Conservation (phyloP, 768 basidiomycete genomes). For the Leccinellum rugosiceps region DNA sequence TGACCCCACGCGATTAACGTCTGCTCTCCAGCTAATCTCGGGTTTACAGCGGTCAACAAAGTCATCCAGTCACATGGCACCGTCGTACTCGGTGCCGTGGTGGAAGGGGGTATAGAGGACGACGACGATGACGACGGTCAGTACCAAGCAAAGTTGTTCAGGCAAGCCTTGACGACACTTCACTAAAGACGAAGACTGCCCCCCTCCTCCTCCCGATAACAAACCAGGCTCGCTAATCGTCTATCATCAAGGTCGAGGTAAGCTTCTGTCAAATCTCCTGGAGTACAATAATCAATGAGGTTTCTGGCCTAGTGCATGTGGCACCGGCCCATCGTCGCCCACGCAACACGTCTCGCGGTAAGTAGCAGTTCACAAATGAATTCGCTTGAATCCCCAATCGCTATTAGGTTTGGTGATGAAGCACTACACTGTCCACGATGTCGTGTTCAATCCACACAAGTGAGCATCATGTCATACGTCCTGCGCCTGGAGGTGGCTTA, state of each 20-base stretch:
- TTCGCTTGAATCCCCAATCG: not conserved
- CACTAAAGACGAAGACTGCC: constrained; percentile 9
- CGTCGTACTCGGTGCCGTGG: constrained; percentile 45
- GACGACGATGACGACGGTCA: constrained; percentile 23
- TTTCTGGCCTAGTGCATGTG: constrained; percentile 14
- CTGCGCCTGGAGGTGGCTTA: not conserved
- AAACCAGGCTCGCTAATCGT: constrained; percentile 45
- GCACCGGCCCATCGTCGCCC: constrained; percentile 19
- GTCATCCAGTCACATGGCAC: constrained; percentile 44
- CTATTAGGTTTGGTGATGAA: constrained; percentile 30
- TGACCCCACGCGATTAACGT: not conserved
- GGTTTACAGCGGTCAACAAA: constrained; percentile 45
- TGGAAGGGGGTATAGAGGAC: constrained; percentile 44
- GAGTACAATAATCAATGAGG: not conserved
- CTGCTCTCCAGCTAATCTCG: not conserved
- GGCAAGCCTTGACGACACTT: not conserved
- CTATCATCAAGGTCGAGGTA: constrained; percentile 33
- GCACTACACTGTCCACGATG: constrained; percentile 54
- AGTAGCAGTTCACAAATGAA: not conserved
- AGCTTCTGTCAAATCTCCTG: not conserved
- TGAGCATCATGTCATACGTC: constrained; percentile 18
- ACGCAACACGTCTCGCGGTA: constrained; percentile 18
- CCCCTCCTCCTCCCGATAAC: constrained; percentile 45
- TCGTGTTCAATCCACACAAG: constrained; percentile 52
- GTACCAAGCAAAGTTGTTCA: constrained; percentile 17